Evolutionary conservation across 805 yeast species (phyloP).

Genomic region (Wickerhamomyces bisporus): DNA sequence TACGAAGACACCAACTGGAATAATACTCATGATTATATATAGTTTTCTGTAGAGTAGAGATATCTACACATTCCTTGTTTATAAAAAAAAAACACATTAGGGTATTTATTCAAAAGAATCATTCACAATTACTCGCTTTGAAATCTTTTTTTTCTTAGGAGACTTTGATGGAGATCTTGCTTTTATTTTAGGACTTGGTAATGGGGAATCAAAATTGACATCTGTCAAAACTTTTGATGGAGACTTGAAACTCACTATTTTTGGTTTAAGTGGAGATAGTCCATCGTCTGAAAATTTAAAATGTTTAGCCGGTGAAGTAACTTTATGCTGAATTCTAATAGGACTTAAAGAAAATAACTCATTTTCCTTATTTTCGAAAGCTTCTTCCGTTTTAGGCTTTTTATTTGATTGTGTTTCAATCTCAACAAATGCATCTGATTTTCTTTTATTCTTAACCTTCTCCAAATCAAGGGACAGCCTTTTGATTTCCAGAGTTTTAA

Average conservation of each 20-base stretch:
- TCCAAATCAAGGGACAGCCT: slow-evolving; percentile 7
- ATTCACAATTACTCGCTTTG: slow-evolving; percentile 7
- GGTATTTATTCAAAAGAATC: slow-evolving; percentile 1
- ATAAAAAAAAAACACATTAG: too few species aligned
- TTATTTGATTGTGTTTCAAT: slow-evolving; percentile 5
- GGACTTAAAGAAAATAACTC: slow-evolving; percentile 15
- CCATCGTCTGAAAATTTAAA: not conserved
- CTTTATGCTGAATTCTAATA: slow-evolving; percentile 5
- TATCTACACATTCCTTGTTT: too few species aligned
- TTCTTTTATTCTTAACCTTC: slow-evolving; percentile 13
- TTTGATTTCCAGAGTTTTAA: slow-evolving; percentile 8
- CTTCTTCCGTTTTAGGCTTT: slow-evolving; percentile 10
- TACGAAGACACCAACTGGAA: too few species aligned
- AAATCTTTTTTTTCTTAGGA: slow-evolving; percentile 13
- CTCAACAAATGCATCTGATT: slow-evolving; percentile 5
- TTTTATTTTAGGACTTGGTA: slow-evolving; percentile 10
- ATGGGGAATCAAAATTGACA: slow-evolving; percentile 10
- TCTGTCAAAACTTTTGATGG: slow-evolving; percentile 15
- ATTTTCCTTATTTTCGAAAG: slow-evolving; percentile 11
- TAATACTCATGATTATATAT: too few species aligned
- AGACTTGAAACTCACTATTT: slow-evolving; percentile 1
- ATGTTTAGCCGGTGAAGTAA: slow-evolving; percentile 3
- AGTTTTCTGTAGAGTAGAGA: too few species aligned
- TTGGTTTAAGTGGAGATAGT: slow-evolving; percentile 1
- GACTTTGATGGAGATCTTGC: slow-evolving; percentile 10